Base-by-base conservation (phyloP, 805 yeast genomes). In the Cyberlindnera misumaiensis region DNA sequence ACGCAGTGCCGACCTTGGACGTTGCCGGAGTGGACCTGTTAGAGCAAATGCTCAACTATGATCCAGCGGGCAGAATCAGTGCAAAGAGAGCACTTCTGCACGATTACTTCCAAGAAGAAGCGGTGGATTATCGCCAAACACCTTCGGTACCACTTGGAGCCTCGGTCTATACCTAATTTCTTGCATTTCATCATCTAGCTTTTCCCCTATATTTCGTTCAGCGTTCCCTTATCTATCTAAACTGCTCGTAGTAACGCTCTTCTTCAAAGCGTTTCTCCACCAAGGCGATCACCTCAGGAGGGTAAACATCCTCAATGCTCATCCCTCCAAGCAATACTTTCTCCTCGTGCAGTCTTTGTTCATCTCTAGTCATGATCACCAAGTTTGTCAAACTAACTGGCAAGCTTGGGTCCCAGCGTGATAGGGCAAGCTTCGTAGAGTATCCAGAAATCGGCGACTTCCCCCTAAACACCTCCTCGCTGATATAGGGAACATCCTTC, bases 391-490 rank as follows among this genome's bases (percentile, higher is more conserved):
- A 60, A 14, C 79, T 70, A 20, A 83, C 64, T 11, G 80, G 84
- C 48, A 71, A 64, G 1, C 57, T 52, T 6, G 86, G 87, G 45
- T 78, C 82, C 99, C 99, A 93, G 55, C 84, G 69, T 1, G 95
- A 78, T 29, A 93, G 68, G 1, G 90, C 76, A 43, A 90, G 65
- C 51, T 88, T 75, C 1, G 94, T 84, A 5, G 89, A 80, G 50
- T 71, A 84, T 14, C 89, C 83, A 13, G 95, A 81, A 11, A 89
- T 71, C 13, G 94, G 93, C 0, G 96, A 83, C 59, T 88, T 87
- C 11, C 97, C 97, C 44, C 94, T 77, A 67, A 79, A 93, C 3
- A 93, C 82, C 62, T 93, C 99, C 55, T 90, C 97, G 27, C 89
- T 68, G 12, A 90, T 68, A 55, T 88, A 93, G 32, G 78, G 83